Evolutionary conservation across 208 protist species (phyloP).

Genomic region (Strigomonas culicis): DNA sequence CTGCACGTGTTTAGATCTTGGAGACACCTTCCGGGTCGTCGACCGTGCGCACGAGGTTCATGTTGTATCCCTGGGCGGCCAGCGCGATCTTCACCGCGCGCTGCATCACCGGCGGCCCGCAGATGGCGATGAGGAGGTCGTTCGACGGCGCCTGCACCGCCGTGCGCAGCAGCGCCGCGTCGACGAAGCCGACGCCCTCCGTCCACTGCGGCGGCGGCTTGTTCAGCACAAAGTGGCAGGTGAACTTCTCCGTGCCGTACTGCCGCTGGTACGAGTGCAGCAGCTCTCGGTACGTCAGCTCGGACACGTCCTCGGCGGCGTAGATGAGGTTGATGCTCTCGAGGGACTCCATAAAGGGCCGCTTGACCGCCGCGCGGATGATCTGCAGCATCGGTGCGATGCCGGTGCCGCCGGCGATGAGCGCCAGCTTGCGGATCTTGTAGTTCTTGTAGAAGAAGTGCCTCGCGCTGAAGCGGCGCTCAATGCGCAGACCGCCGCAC

Average conservation of each 20-base stretch:
- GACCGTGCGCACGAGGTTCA: slow-evolving; percentile 55
- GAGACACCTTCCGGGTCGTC: slow-evolving; percentile 39
- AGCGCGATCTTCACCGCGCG: slow-evolving; percentile 45
- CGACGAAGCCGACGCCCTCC: slow-evolving; percentile 61
- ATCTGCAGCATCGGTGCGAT: slow-evolving; percentile 94
- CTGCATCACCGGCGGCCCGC: slow-evolving; percentile 79
- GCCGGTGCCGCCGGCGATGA: slow-evolving; percentile 82
- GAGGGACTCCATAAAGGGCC: slow-evolving; percentile 46
- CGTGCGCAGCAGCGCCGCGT: slow-evolving; percentile 36
- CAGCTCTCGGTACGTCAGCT: slow-evolving; percentile 54
- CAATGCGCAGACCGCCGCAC: slow-evolving; percentile 48
- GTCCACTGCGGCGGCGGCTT: slow-evolving; percentile 61
- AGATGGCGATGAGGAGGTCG: slow-evolving; percentile 75
- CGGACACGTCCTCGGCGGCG: slow-evolving; percentile 52
- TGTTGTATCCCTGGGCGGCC: slow-evolving; percentile 44
- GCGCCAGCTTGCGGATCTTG: slow-evolving; percentile 45
- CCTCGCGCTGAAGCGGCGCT: slow-evolving; percentile 36
- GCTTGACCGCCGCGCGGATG: slow-evolving; percentile 75
- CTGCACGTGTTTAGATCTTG: slow-evolving; percentile 12
- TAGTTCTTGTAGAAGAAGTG: slow-evolving; percentile 61
- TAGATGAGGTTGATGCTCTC: slow-evolving; percentile 66
- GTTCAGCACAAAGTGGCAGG: slow-evolving; percentile 60
- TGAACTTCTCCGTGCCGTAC: slow-evolving; percentile 51
- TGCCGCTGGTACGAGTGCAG: slow-evolving; percentile 42
- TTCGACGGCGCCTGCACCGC: slow-evolving; percentile 55